Conservation (phyloP, 2,329 filamentous ascomycete genomes). For the Hymenoscyphus repandus region DNA sequence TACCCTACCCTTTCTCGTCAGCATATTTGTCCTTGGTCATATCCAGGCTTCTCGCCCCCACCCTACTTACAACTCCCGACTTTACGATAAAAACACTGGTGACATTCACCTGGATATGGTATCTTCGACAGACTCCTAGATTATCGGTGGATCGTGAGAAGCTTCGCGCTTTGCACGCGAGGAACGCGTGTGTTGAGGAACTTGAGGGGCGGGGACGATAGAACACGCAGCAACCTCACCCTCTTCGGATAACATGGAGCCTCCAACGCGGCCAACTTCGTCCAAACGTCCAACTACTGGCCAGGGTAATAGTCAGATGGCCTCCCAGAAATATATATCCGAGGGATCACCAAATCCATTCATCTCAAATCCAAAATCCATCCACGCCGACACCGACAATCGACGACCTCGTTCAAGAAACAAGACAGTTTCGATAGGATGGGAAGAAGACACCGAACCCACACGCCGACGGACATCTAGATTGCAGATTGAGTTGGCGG, state of each 20-base stretch:
- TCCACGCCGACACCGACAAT: constrained; percentile 16
- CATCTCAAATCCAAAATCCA: constrained; percentile 20
- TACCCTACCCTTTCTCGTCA: too few species aligned
- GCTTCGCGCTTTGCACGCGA: constrained; percentile 20
- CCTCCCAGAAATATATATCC: constrained; percentile 13
- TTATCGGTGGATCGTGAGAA: constrained; percentile 18
- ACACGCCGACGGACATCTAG: constrained; percentile 23
- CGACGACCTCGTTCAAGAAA: constrained; percentile 19
- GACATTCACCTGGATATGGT: constrained; percentile 22
- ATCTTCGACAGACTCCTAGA: constrained; percentile 13
- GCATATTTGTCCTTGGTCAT: too few species aligned
- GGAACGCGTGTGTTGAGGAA: constrained; percentile 23
- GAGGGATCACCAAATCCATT: constrained; percentile 27
- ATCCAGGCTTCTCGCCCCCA: constrained; percentile 4
- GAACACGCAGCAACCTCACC: constrained; percentile 6
- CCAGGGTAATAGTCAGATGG: constrained; percentile 10
- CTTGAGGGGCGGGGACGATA: constrained; percentile 20
- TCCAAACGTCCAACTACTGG: constrained; percentile 19
- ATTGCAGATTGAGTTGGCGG: constrained; percentile 49
- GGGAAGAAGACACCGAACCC: constrained; percentile 25
- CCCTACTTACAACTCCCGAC: not conserved
- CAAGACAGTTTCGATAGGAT: constrained; percentile 26
- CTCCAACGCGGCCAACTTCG: constrained; percentile 18
- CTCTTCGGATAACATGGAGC: constrained; percentile 22
- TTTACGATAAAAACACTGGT: constrained; percentile 3